Percentiles rank a stretch among this genome's conserved stretches.
phyloP scores from a whole-genome alignment of 768 basidiomycete species.

The Pholiota molesta region DNA sequence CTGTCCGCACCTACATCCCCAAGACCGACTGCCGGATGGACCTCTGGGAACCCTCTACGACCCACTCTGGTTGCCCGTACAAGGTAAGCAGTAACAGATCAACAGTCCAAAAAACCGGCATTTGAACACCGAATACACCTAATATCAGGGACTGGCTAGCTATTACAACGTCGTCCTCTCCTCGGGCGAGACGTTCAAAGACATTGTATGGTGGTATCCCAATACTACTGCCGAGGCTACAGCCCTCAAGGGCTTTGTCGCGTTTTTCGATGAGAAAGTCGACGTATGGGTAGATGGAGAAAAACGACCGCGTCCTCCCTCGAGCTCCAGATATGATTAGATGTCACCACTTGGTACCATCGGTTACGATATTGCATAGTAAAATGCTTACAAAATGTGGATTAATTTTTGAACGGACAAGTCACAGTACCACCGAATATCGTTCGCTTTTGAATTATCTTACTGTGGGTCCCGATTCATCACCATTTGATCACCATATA shows the following conservation, averaged over 20 bases:
- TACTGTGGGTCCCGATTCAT: too few species aligned
- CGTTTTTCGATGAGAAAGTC: constrained; percentile 71
- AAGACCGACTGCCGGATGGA: constrained; percentile 56
- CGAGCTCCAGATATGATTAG: not conserved
- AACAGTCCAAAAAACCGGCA: too few species aligned
- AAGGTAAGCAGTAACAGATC: constrained; percentile 44
- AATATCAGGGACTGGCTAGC: constrained; percentile 58
- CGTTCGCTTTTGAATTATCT: too few species aligned
- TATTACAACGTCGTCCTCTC: constrained; percentile 57
- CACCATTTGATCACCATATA: too few species aligned
- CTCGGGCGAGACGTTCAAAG: constrained; percentile 43
- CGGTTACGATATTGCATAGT: not conserved
- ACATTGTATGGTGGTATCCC: constrained; percentile 70
- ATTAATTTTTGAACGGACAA: too few species aligned
- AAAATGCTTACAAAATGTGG: too few species aligned
- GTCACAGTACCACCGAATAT: too few species aligned
- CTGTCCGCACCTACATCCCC: constrained; percentile 63
- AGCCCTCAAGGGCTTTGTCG: constrained; percentile 51
- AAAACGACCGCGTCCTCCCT: constrained; percentile 42
- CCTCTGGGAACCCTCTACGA: constrained; percentile 48
- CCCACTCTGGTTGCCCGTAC: constrained; percentile 60
- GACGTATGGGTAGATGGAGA: constrained; percentile 66
- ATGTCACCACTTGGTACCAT: not conserved
- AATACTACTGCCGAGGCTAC: constrained; percentile 53
- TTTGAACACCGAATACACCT: too few species aligned